These are phyloP conservation scores for Mollisia scopiformis DNA, from an alignment of 2,329 filamentous ascomycete genomes.

Conservation along the genomic window DNA sequence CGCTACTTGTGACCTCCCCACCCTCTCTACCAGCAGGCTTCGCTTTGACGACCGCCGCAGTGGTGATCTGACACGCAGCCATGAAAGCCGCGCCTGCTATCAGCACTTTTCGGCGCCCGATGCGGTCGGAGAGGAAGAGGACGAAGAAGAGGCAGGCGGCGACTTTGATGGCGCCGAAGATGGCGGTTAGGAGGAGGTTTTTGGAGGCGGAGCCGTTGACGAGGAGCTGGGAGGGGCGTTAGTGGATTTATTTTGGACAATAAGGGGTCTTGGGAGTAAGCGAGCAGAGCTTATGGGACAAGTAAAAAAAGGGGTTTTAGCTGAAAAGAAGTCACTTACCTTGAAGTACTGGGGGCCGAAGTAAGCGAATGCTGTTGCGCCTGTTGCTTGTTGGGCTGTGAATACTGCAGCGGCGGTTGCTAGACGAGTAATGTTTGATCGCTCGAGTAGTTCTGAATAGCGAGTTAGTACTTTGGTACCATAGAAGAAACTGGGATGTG, in stretches of 20 bases:
- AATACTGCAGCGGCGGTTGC: constrained; percentile 14
- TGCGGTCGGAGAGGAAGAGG: constrained; percentile 53
- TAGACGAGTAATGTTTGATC: constrained; percentile 30
- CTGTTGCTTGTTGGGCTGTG: constrained; percentile 46
- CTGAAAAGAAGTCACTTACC: too few relatives aligned
- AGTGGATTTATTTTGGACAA: too few relatives aligned
- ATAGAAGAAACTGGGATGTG: background rate
- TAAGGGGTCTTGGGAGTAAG: too few relatives aligned
- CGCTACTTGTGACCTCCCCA: constrained; percentile 42
- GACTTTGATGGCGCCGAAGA: constrained; percentile 56
- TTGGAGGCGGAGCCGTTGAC: constrained; percentile 51
- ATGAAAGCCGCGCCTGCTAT: constrained; percentile 47
- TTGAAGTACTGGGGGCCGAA: constrained; percentile 56
- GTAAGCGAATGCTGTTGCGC: constrained; percentile 54
- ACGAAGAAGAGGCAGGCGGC: constrained; percentile 53
- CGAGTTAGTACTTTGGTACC: too few relatives aligned
- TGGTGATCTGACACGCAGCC: constrained; percentile 48
- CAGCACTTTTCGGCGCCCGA: constrained; percentile 46
- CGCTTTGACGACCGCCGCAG: constrained; percentile 47
- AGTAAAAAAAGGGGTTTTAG: too few relatives aligned
- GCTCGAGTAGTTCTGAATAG: constrained; percentile 19
- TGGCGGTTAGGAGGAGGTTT: constrained; percentile 52
- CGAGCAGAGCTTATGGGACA: too few relatives aligned
- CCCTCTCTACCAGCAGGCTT: constrained; percentile 34
- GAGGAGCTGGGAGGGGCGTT: too few relatives aligned